Base-by-base conservation (phyloP, 31 red algal species). In the Odonthalia washingtoniensis region DNA sequence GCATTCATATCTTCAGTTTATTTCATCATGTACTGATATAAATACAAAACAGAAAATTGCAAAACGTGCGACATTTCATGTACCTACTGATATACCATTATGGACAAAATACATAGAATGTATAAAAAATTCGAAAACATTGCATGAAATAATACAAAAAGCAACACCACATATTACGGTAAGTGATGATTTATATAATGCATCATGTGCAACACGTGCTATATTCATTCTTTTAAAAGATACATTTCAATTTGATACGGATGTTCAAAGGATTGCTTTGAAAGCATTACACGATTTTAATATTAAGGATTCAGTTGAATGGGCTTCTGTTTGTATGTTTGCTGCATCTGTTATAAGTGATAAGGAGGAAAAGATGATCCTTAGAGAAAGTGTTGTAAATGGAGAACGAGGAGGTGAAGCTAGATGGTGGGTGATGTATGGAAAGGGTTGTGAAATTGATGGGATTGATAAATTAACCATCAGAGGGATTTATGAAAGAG, bases 371-470 rank as follows among this genome's bases (percentile, higher is more conserved):
- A 44, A 28, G 12, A 65, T 67, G 3, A 16, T 27, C 14, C 6
- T 80, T 4, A 39, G 78, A 65, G 75, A 89, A 27, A 16, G 69
- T 14, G 86, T 89, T n/a, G 86, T 89, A 14, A 3, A 57, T 14
- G 28, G 37, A 3, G n/a, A n/a, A n/a, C n/a, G 53, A 2, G 37
- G 28, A 0, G 24, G 12, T 6, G 53, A 89, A 52, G 53, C 40
- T 32, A 35, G 76, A 26, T 80, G 74, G 75, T 89, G 86, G 86
- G 12, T 81, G 27, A n/a, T 57, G 44, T 89, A 80, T 44, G n/a
- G n/a, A n/a, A n/a, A n/a, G n/a, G n/a, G n/a, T n/a, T n/a, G n/a
- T n/a, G n/a, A n/a, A n/a, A n/a, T n/a, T n/a, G n/a, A n/a, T n/a
- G n/a, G n/a, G n/a, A 38, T 33, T 3, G 27, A 33, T 24, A 21